phyloP scores from a whole-genome alignment of 495 filamentous ascomycete species.

The Thermothielavioides terrestris region DNA sequence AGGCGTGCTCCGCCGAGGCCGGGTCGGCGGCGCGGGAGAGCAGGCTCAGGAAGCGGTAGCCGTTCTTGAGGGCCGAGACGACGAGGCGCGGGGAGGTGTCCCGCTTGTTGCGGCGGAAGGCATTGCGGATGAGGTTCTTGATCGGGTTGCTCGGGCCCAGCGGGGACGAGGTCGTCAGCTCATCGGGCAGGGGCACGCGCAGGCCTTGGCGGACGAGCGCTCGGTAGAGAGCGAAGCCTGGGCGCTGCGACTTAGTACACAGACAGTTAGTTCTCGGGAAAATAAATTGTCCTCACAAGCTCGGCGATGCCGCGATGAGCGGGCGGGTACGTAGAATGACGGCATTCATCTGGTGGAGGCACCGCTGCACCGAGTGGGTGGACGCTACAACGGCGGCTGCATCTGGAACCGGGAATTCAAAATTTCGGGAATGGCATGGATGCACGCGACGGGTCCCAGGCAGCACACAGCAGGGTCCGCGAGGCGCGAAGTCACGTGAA shows the following conservation, averaged over 20 bases:
- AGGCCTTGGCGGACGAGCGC: conserved; percentile 56
- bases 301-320: conserved; percentile 49
- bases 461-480: neutral
- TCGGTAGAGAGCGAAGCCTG: conserved; percentile 66
- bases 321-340: conserved; percentile 37
- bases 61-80: conserved; percentile 49
- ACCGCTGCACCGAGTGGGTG: neutral
- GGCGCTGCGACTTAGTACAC: neutral
- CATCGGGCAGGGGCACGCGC: conserved; percentile 37
- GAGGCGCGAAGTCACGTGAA: conserved; percentile 22
- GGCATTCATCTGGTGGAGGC: conserved; percentile 25
- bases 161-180: conserved; percentile 29
- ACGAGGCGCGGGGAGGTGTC: conserved; percentile 48
- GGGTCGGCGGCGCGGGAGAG: conserved; percentile 12
- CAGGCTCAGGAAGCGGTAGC: conserved; percentile 43
- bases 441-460: neutral
- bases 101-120: conserved; percentile 50
- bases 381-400: neutral
- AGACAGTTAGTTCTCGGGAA: neutral
- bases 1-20: conserved; percentile 14
- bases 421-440: conserved; percentile 1
- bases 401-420: neutral
- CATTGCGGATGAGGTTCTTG: conserved; percentile 37
- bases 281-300: conserved; percentile 49
- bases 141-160: conserved; percentile 37